phyloP scores from a whole-genome alignment of 768 basidiomycete species.

The Leccinum subtestaceum region DNA sequence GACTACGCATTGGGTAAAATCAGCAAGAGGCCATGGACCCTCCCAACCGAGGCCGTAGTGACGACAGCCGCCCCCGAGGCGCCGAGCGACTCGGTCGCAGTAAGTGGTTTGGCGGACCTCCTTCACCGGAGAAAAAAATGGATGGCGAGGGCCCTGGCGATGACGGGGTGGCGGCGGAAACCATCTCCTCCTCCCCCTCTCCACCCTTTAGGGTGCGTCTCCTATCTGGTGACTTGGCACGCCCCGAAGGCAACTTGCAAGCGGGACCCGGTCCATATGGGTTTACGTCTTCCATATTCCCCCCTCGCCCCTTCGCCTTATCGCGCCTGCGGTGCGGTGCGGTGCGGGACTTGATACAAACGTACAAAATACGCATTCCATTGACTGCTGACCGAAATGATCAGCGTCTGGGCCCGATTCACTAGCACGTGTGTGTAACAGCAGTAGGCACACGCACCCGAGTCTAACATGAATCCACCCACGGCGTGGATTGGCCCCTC shows the following conservation, averaged over 20 bases:
- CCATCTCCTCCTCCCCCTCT: background rate
- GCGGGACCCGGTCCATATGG: conserved; percentile 1
- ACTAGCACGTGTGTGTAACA: background rate
- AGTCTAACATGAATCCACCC: conserved; percentile 5
- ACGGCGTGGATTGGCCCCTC: background rate
- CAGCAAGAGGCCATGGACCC: background rate
- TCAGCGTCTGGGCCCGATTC: background rate
- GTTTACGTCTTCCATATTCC: background rate
- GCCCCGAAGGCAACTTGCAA: background rate
- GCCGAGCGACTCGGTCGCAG: background rate
- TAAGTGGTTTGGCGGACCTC: background rate
- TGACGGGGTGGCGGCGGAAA: background rate
- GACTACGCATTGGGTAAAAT: conserved; percentile 9
- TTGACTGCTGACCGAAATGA: background rate
- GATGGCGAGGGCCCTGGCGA: background rate
- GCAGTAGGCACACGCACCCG: background rate
- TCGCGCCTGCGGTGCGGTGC: background rate
- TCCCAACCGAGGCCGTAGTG: background rate
- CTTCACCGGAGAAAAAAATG: background rate
- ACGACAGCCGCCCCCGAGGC: background rate
- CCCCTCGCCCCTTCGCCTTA: background rate
- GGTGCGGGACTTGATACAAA: background rate
- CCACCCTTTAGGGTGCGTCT: background rate
- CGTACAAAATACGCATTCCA: background rate
- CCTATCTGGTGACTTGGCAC: background rate